Conservation (phyloP, 2,329 filamentous ascomycete genomes). For the Dichotomopilus funicola region DNA sequence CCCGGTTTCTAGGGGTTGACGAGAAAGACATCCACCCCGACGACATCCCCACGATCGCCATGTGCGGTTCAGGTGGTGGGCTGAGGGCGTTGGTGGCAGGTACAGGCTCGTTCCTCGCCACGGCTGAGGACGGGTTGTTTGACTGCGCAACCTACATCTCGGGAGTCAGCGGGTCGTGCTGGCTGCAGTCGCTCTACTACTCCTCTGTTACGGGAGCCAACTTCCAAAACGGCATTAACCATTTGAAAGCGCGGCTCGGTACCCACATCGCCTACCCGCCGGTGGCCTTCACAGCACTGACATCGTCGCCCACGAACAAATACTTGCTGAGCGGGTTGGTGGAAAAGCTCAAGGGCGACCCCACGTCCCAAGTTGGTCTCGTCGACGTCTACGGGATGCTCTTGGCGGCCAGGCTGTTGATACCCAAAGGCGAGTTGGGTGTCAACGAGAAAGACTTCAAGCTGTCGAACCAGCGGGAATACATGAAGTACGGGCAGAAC, state of each 20-base stretch:
- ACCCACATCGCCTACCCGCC: slow-evolving; percentile 93
- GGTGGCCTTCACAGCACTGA: slow-evolving; percentile 70
- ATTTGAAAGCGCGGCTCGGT: slow-evolving; percentile 77
- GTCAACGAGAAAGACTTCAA: slow-evolving; percentile 78
- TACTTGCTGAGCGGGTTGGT: slow-evolving; percentile 81
- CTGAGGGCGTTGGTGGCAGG: slow-evolving; percentile 85
- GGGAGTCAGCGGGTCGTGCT: slow-evolving; percentile 92
- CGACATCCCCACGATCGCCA: slow-evolving; percentile 86
- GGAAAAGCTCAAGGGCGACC: slow-evolving; percentile 82
- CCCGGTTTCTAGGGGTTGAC: slow-evolving; percentile 71
- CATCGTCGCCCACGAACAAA: slow-evolving; percentile 89
- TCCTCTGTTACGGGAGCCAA: slow-evolving; percentile 67
- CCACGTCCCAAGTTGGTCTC: slow-evolving; percentile 74
- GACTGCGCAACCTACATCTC: slow-evolving; percentile 94
- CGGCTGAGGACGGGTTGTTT: slow-evolving; percentile 80
- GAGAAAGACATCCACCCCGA: slow-evolving; percentile 83
- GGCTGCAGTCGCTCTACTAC: slow-evolving; percentile 84
- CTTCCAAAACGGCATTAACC: slow-evolving; percentile 66
- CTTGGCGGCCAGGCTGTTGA: slow-evolving; percentile 74
- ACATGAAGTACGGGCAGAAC: slow-evolving; percentile 68
- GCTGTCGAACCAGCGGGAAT: slow-evolving; percentile 76
- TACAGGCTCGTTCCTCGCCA: slow-evolving; percentile 76
- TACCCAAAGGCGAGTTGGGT: slow-evolving; percentile 76
- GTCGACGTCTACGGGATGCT: slow-evolving; percentile 91
- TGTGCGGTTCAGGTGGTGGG: slow-evolving; percentile 91